These are phyloP conservation scores for Przewalskia tangutica DNA, from an alignment of 257 asterid species.

Conservation along the genomic window DNA sequence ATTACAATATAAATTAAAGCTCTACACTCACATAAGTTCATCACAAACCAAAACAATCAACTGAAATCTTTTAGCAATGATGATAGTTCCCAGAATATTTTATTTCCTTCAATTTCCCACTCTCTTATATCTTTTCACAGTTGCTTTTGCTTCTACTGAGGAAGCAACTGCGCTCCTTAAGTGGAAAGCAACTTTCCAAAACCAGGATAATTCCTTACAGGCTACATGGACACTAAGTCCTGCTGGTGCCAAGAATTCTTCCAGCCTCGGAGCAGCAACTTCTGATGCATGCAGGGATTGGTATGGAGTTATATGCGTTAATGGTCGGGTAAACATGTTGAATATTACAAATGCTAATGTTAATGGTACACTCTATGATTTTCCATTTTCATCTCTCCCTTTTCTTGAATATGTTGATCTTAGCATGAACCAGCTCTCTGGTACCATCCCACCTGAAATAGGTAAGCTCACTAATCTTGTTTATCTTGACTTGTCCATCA, in stretches of 20 bases:
- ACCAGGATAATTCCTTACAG: not conserved
- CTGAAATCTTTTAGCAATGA: not conserved
- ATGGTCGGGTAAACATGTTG: not conserved
- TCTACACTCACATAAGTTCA: not conserved
- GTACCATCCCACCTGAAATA: not conserved
- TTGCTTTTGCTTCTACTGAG: not conserved
- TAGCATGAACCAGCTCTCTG: constrained; percentile 3
- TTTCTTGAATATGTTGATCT: constrained; percentile 17
- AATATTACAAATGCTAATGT: constrained; percentile 4
- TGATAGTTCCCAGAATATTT: not conserved
- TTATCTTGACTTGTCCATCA: not conserved
- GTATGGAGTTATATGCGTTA: constrained; percentile 14
- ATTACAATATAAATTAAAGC: not conserved
- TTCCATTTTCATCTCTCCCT: constrained; percentile 17
- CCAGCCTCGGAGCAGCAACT: not conserved
- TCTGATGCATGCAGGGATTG: constrained; percentile 6
- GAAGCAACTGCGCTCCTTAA: constrained; percentile 14
- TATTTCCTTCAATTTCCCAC: too few species aligned
- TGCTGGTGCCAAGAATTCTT: not conserved
- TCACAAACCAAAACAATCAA: not conserved
- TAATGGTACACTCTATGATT: constrained; percentile 6
- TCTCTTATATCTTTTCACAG: not conserved
- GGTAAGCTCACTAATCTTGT: not conserved
- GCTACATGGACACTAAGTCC: constrained; percentile 6
- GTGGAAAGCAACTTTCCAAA: constrained; percentile 8